Percentiles rank a stretch among this genome's conserved stretches.
Conservation (phyloP, 2,329 filamentous ascomycete species). For the Exophiala xenobiotica region DNA sequence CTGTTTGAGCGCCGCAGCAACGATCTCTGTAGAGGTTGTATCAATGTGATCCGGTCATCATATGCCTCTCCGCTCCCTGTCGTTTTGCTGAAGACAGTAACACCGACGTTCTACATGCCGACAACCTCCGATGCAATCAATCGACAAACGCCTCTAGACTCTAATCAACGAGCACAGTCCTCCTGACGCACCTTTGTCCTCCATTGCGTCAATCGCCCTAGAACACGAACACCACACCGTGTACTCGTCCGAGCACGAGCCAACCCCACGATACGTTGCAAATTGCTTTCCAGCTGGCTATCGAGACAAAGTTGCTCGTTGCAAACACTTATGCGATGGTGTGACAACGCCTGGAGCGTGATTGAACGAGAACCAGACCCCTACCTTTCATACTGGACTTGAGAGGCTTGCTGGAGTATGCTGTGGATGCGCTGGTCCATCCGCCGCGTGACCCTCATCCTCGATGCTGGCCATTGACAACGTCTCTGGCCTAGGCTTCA, state of each 20-base stretch:
- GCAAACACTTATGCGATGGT: neutral
- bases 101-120: too few relatives aligned
- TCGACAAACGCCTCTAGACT: too few relatives aligned
- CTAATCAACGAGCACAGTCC: slow-evolving; percentile 1
- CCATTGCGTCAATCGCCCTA: slow-evolving; percentile 2
- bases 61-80: too few relatives aligned
- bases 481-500: slow-evolving; percentile 21
- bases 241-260: neutral
- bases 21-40: too few relatives aligned
- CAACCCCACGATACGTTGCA: neutral
- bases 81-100: too few relatives aligned
- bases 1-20: too few relatives aligned
- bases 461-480: slow-evolving; percentile 27
- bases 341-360: slow-evolving; percentile 1
- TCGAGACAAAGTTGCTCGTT: neutral
- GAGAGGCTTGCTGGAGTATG: slow-evolving; percentile 14
- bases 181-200: slow-evolving; percentile 1
- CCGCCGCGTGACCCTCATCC: slow-evolving; percentile 7
- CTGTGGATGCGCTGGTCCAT: slow-evolving; percentile 21
- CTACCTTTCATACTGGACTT: neutral
- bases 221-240: slow-evolving; percentile 1
- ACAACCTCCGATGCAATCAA: too few relatives aligned
- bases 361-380: neutral
- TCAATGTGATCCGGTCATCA: too few relatives aligned
- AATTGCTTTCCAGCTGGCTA: neutral